A percentile compares a stretch with the other conserved stretches of the same genome.
Conservation (phyloP, 1,284 basidiomycete genomes). For the Melampsora larici-populina region DNA sequence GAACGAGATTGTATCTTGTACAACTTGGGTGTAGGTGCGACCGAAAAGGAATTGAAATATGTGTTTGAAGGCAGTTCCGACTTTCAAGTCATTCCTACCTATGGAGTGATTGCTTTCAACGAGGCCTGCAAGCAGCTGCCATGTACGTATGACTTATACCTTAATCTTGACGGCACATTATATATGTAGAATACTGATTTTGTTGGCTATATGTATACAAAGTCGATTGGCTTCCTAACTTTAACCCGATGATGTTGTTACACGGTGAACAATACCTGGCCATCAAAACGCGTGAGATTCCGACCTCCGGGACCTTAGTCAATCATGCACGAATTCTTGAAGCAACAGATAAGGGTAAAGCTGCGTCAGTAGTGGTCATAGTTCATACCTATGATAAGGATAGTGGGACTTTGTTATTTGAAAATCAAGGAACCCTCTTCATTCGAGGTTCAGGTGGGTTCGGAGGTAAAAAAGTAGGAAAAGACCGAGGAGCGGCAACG, state of each 20-base stretch:
- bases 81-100: constrained; percentile 84
- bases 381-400: constrained; percentile 74
- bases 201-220: constrained; percentile 54
- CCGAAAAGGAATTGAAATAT: constrained; percentile 85
- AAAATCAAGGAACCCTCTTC: constrained; percentile 88
- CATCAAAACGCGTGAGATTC: constrained; percentile 75
- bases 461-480: constrained; percentile 80
- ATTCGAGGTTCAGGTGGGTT: constrained; percentile 93
- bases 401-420: constrained; percentile 78
- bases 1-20: constrained; percentile 93
- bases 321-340: constrained; percentile 67
- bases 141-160: constrained; percentile 42
- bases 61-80: constrained; percentile 83
- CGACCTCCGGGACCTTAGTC: constrained; percentile 77
- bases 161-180: background rate
- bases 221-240: constrained; percentile 88
- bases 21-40: constrained; percentile 94
- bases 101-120: constrained; percentile 95
- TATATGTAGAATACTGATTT: background rate
- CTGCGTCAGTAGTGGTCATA: constrained; percentile 76
- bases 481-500: constrained; percentile 86
- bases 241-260: constrained; percentile 90
- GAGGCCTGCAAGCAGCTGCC: constrained; percentile 60
- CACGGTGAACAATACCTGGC: constrained; percentile 95
- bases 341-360: constrained; percentile 85